Base-by-base conservation (phyloP, 2,329 filamentous ascomycete species). In the Alternaria hordeiaustralica region DNA sequence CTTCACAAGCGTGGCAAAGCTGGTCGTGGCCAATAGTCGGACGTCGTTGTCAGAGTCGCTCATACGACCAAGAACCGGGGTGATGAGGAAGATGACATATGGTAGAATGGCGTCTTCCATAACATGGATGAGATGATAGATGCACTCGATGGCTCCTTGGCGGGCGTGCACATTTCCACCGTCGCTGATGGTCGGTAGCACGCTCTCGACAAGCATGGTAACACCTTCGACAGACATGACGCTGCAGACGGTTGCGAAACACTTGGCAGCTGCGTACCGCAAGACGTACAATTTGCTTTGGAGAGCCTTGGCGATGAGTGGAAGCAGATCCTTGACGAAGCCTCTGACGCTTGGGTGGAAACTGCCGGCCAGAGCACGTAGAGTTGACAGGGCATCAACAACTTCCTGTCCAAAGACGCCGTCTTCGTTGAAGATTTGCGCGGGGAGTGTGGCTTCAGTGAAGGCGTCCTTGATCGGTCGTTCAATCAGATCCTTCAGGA, bases 21-120 rank as follows among this genome's bases (percentile, higher is more conserved):
- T 96, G 0, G 96, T 99, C 0, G 96, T 99, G 5, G 96, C 94
- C 59, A 99, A 91, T 7, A 98, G 87, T 58, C 96, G 91, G 58
- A 99, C 92, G 76, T 98, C 96, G 68, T 96, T 95, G 77, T 99
- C 95, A 0, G 95, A 97, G 79, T 99, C 96, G 77, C 96, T 98
- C 96, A 99, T 99, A 47, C 96, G 90, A 58, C 96, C 96, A 55
- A 99, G 87, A 5, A 99, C 96, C 13, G 96, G 96, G 12, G 98
- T 96, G 63, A 99, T 96, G 69, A 99, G 88, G 88, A 99, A 99
- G 74, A 99, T 97, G 67, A 99, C 96, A 75, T 99, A 99, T 4
- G 96, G 96, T 28, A 99, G 82, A 61, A 99, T 99, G 41, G 89
- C 88, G 77, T 98, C 96, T 66, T 97, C 96, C 96, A 99, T 99